A percentile compares a stretch with the other conserved stretches of the same genome.
These are phyloP conservation scores for Aspergillus sclerotiicarbonarius DNA, from an alignment of 495 filamentous ascomycete species.

Conservation along the genomic window DNA sequence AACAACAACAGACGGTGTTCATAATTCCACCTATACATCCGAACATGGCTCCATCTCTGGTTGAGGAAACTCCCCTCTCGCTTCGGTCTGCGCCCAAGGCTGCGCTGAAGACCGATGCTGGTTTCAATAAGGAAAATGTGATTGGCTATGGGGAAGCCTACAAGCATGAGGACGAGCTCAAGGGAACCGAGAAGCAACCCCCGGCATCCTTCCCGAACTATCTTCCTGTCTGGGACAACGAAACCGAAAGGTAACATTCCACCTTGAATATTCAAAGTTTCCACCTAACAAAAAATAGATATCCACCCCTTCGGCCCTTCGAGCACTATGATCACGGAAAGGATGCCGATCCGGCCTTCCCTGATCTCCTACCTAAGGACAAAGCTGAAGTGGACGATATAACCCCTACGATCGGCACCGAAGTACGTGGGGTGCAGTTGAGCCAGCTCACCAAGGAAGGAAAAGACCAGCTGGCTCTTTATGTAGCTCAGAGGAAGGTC, in stretches of 20 bases:
- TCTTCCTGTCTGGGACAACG: slow-evolving; percentile 70
- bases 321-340: slow-evolving; percentile 50
- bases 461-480: slow-evolving; percentile 57
- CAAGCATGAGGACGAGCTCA: slow-evolving; percentile 39
- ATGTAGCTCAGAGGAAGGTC: slow-evolving; percentile 57
- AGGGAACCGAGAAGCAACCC: slow-evolving; percentile 44
- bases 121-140: slow-evolving; percentile 63
- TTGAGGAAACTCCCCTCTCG: slow-evolving; percentile 34
- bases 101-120: slow-evolving; percentile 38
- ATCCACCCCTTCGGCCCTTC: slow-evolving; percentile 42
- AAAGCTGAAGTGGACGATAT: slow-evolving; percentile 43
- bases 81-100: slow-evolving; percentile 34
- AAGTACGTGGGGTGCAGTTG: slow-evolving; percentile 54
- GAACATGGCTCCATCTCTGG: slow-evolving; percentile 57
- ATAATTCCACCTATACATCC: not conserved
- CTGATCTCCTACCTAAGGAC: slow-evolving; percentile 48
- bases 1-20: not conserved
- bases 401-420: slow-evolving; percentile 56
- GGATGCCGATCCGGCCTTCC: slow-evolving; percentile 51
- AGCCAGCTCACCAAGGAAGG: slow-evolving; percentile 51
- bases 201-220: slow-evolving; percentile 68
- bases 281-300: slow-evolving; percentile 25
- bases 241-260: slow-evolving; percentile 37
- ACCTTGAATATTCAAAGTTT: not conserved
- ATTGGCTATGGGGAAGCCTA: slow-evolving; percentile 49